Percentiles rank a stretch among this genome's conserved stretches.
phyloP scores from a whole-genome alignment of 2,329 filamentous ascomycete genomes.

The Nemania abortiva region DNA sequence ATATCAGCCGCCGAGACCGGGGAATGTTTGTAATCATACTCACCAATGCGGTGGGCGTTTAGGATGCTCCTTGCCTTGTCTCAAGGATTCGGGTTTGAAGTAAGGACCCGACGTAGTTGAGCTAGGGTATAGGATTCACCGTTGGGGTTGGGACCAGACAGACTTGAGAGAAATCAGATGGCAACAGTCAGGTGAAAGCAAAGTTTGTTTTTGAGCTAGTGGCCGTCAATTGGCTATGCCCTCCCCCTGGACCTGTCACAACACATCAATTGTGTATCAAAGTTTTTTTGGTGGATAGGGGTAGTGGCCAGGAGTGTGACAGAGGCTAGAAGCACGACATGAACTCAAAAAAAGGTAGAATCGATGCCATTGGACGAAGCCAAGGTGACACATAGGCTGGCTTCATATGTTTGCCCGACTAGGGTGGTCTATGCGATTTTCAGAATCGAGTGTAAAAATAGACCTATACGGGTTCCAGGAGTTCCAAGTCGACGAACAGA shows the following conservation, averaged over 20 bases:
- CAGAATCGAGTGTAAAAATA: constrained; percentile 11
- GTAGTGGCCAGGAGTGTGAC: constrained; percentile 15
- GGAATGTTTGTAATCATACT: neutral
- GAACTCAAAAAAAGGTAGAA: constrained; percentile 22
- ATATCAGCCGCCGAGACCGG: constrained; percentile 3
- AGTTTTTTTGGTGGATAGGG: constrained; percentile 26
- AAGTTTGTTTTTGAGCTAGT: constrained; percentile 24
- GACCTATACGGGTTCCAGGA: constrained; percentile 14
- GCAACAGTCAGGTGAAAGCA: constrained; percentile 26
- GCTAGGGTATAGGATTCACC: constrained; percentile 19
- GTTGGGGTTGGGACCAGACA: constrained; percentile 18
- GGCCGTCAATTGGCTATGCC: constrained; percentile 24
- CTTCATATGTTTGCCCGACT: constrained; percentile 1
- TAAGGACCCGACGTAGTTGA: constrained; percentile 10
- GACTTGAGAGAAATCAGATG: constrained; percentile 33
- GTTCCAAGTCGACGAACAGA: constrained; percentile 2
- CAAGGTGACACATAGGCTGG: neutral
- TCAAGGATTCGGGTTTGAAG: constrained; percentile 7
- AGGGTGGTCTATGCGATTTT: constrained; percentile 10
- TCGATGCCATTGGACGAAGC: constrained; percentile 14
- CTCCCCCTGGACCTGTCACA: constrained; percentile 31
- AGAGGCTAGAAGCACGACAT: constrained; percentile 15
- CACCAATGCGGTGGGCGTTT: constrained; percentile 7
- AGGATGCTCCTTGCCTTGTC: constrained; percentile 18
- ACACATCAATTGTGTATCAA: constrained; percentile 23